Base-by-base conservation (phyloP, 2,329 filamentous ascomycete genomes). In the Bipolaris cookei region DNA sequence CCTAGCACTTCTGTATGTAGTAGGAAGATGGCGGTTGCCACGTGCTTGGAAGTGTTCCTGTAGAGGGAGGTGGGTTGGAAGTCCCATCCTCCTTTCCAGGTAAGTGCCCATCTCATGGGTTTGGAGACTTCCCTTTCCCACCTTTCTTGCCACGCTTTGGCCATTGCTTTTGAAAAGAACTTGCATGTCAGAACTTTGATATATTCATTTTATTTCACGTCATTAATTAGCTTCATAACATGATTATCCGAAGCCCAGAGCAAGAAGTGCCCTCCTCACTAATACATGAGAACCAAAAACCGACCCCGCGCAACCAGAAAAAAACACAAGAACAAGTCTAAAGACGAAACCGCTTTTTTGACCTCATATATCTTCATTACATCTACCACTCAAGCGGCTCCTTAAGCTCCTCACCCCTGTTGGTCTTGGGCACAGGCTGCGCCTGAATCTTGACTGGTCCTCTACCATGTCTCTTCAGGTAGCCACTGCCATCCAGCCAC, bases 401-500 rank as follows among this genome's bases (percentile, higher is more conserved):
- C 64, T 83, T 88, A 76, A 92, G 87, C 69, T 88, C 86, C 77
- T 96, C 89, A 1, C 93, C 93, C 14, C 91, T 82, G 79, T 97
- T 97, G 61, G 93, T 97, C 81, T 88, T 94, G 37, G 93, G 91
- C 38, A 97, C 88, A 4, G 91, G 87, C 10, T 80, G 84, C 10
- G 87, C 86, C 69, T 86, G 81, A 18, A 89, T 80, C 81, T 85
- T 87, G 8, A 87, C 85, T 1, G 86, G 83, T 3, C 84, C 84
- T 60, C 75, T 78, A 53, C 82, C 74, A 63, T 82, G 81, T 54
- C 82, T 79, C 62, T 81, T 83, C 57, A 98, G 83, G 76, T 96
- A 98, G 0, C 88, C 91, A 39, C 84, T 88, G 32, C 94, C 95
- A 72, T 97, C 92, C 64, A 98, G 80, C 94, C 94, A 98, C 2